A percentile compares a stretch with the other conserved stretches of the same genome.
Conservation (phyloP, 2,329 filamentous ascomycete species). For the Hypoxylon sp. region DNA sequence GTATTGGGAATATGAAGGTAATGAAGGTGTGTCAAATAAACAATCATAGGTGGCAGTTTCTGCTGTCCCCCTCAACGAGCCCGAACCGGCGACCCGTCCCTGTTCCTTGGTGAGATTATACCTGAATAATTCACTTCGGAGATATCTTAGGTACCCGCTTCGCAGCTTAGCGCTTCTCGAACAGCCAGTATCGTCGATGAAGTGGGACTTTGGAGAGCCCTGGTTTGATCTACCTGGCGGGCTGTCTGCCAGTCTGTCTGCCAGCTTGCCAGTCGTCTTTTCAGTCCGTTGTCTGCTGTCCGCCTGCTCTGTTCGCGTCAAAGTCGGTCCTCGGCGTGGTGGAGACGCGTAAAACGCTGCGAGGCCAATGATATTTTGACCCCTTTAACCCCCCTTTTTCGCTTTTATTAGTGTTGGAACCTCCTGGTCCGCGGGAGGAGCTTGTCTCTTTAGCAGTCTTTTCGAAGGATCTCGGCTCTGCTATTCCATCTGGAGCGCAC, state of each 20-base stretch:
- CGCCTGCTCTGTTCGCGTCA: constrained; percentile 33
- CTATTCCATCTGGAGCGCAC: background rate
- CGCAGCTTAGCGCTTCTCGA: constrained; percentile 20
- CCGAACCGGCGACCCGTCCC: background rate
- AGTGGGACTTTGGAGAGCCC: constrained; percentile 31
- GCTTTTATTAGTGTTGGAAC: background rate
- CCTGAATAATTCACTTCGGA: too few relatives aligned
- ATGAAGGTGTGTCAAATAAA: constrained; percentile 29
- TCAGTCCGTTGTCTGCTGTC: too few relatives aligned
- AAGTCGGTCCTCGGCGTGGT: constrained; percentile 30
- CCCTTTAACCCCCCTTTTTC: constrained; percentile 13
- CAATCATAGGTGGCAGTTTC: constrained; percentile 27
- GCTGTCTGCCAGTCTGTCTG: too few relatives aligned
- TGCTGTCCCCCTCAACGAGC: background rate
- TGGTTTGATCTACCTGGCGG: too few relatives aligned
- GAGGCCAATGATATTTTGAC: constrained; percentile 6
- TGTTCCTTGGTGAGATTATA: constrained; percentile 20
- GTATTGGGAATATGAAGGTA: too few relatives aligned
- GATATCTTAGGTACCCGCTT: constrained; percentile 25
- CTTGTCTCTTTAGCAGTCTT: background rate
- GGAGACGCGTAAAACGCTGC: constrained; percentile 39
- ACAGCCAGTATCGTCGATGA: background rate
- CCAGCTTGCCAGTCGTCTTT: too few relatives aligned
- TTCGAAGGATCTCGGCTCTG: background rate
- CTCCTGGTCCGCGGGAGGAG: background rate